Percentiles rank a stretch among this genome's conserved stretches.
These are phyloP conservation scores for Colletotrichum costaricense DNA, from an alignment of 2,329 filamentous ascomycete species.

Conservation along the genomic window DNA sequence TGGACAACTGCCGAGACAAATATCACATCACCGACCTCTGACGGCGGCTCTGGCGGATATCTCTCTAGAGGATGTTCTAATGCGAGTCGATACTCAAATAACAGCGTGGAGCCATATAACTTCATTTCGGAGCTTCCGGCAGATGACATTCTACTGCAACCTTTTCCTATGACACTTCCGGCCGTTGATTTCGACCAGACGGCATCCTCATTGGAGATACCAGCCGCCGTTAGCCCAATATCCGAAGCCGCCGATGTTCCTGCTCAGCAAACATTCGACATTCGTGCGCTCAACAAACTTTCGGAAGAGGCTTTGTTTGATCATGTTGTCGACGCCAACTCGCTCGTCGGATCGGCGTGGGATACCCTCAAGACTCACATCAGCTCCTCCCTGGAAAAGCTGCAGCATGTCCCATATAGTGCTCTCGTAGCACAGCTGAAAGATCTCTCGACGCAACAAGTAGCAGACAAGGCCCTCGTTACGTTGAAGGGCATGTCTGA, in stretches of 20 bases:
- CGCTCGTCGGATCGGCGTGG: conserved; percentile 57
- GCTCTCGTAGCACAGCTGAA: conserved; percentile 54
- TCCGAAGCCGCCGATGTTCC: conserved; percentile 51
- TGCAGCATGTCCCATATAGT: conserved; percentile 53
- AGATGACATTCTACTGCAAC: conserved; percentile 49
- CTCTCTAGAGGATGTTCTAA: conserved; percentile 40
- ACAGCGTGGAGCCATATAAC: conserved; percentile 38
- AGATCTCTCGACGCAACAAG: conserved; percentile 49
- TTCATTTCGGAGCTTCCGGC: conserved; percentile 56
- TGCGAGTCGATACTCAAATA: conserved; percentile 39
- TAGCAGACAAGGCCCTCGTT: conserved; percentile 56
- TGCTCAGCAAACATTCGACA: conserved; percentile 41
- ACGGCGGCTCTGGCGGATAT: conserved; percentile 47
- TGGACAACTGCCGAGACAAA: conserved; percentile 57
- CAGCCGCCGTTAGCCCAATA: conserved; percentile 46
- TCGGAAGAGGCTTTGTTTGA: conserved; percentile 28
- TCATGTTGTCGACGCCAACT: conserved; percentile 46
- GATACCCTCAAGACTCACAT: conserved; percentile 59
- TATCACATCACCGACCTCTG: conserved; percentile 59
- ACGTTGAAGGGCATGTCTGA: conserved; percentile 53
- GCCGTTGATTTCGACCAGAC: conserved; percentile 48
- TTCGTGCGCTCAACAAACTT: neutral
- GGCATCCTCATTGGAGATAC: conserved; percentile 49
- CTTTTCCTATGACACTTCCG: conserved; percentile 43
- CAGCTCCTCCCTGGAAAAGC: conserved; percentile 55